Conservation (phyloP, 306 rosid genomes). For the Cotoneaster glaucophyllus region DNA sequence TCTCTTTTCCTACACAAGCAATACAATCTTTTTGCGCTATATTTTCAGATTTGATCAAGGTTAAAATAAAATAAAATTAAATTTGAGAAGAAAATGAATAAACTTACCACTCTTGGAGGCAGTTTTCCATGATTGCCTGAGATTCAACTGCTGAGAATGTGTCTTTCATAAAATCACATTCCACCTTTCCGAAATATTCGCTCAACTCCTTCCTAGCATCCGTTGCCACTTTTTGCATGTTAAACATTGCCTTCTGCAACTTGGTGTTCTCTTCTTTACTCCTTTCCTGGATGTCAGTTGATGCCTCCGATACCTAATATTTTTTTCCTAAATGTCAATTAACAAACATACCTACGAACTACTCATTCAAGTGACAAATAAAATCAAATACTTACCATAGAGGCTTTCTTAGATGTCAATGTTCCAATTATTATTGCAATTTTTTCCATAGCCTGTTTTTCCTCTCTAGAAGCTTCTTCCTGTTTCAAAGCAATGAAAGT, state of each 20-base stretch:
- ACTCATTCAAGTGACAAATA: neutral
- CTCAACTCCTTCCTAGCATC: constrained; percentile 45
- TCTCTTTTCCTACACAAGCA: neutral
- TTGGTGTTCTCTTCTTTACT: constrained; percentile 41
- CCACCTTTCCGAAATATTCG: constrained; percentile 38
- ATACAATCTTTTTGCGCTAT: neutral
- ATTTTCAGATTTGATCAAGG: neutral
- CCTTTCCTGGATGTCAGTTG: constrained; percentile 44
- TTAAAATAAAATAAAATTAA: neutral
- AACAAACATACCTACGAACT: no score
- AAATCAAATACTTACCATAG: constrained; percentile 33
- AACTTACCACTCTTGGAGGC: constrained; percentile 62
- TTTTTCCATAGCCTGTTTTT: constrained; percentile 54
- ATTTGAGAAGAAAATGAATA: neutral
- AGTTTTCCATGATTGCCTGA: constrained; percentile 38
- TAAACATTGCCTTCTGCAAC: constrained; percentile 47
- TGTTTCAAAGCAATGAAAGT: constrained; percentile 31
- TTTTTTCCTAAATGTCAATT: constrained; percentile 18
- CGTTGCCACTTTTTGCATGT: constrained; percentile 55
- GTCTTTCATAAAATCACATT: constrained; percentile 42
- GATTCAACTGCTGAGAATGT: constrained; percentile 39
- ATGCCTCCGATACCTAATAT: constrained; percentile 65
- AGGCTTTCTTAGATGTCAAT: constrained; percentile 59
- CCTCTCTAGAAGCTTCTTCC: constrained; percentile 72
- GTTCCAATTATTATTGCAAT: constrained; percentile 53